A percentile compares a stretch with the other conserved stretches of the same genome.
phyloP scores from a whole-genome alignment of 345 rosid genomes.

The Hirschfeldia incana region DNA sequence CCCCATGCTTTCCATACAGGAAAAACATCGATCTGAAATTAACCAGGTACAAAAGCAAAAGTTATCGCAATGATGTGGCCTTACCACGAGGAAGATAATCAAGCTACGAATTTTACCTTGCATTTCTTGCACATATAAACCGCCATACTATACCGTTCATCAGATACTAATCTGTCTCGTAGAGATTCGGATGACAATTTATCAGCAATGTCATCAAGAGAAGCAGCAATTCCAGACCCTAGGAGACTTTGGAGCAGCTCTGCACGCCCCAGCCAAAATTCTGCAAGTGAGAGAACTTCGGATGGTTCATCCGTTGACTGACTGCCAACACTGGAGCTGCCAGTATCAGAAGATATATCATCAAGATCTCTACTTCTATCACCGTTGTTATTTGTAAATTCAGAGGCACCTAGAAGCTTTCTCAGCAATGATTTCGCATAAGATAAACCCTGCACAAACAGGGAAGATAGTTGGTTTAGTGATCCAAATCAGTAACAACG shows the following conservation, averaged over 20 bases:
- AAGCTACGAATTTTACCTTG: conserved; percentile 57
- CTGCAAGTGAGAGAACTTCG: conserved; percentile 67
- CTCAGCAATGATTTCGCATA: conserved; percentile 81
- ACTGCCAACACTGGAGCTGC: conserved; percentile 86
- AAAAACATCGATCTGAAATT: conserved; percentile 81
- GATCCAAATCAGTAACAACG: conserved; percentile 8
- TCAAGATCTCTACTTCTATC: conserved; percentile 81
- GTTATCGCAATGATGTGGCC: conserved; percentile 28
- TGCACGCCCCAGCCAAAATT: conserved; percentile 86
- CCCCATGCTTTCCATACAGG: conserved; percentile 99
- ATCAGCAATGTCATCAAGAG: conserved; percentile 92
- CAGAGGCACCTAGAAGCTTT: conserved; percentile 69
- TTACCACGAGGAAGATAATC: conserved; percentile 20
- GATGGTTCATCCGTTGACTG: conserved; percentile 78
- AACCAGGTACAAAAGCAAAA: conserved; percentile 24
- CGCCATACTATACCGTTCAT: conserved; percentile 96
- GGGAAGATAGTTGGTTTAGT: conserved; percentile 14
- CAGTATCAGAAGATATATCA: conserved; percentile 90
- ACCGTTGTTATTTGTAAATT: conserved; percentile 47
- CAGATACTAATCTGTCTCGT: conserved; percentile 84
- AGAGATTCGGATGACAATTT: conserved; percentile 75
- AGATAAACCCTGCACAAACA: conserved; percentile 67
- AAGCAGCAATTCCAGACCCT: conserved; percentile 94
- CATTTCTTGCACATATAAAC: conserved; percentile 96
- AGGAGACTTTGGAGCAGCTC: conserved; percentile 95